Evolutionary conservation across 805 yeast species (phyloP), one percentile per base, ranked within the genome.

Genomic region (Candida glaebosa): DNA sequence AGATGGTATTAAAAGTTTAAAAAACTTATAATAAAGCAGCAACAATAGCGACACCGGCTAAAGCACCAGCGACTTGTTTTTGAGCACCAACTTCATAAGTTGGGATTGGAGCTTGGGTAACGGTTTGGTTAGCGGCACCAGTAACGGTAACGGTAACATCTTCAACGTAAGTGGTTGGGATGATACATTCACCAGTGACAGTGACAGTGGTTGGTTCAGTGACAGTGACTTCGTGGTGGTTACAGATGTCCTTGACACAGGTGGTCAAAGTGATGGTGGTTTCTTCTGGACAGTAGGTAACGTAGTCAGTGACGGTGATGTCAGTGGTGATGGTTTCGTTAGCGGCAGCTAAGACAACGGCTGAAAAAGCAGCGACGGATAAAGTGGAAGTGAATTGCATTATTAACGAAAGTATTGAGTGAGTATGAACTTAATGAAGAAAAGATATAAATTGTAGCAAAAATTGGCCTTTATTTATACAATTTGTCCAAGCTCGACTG

Each of bases 151-250:
- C 22, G 57, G 32, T 22, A 22, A 22, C 26, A 22, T 22, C 26
- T 47, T 60, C 53, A 38, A 56, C 58, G 59, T 58, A 58, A 53
- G 70, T 67, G 67, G 72, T 65, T 60, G 80, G 75, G 58, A 80
- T 57, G 60, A 91, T 84, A 75, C 95, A 87, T 62, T 90, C 90
- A 75, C 87, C 83, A 57, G 95, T 84, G 78, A 86, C 76, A 64
- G 93, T 86, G 57, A 87, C 67, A 53, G 95, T 86, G 63, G 91
- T 84, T 47, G 91, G 81, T 56, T 65, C 82, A 47, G 90, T 79
- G 60, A 83, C 88, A 48, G 82, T 76, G 75, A 76, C 72, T 54
- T 87, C 81, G 58, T 57, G 57, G 9, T 49, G 49, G 22, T 38
- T 20, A 42, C 52, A 49, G 18, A 37, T 31, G 14, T 41, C 32